Evolutionary conservation across 2,329 filamentous ascomycete species (phyloP), one percentile per base, ranked within the genome.

Genomic region (Knoxdaviesia capensis): DNA sequence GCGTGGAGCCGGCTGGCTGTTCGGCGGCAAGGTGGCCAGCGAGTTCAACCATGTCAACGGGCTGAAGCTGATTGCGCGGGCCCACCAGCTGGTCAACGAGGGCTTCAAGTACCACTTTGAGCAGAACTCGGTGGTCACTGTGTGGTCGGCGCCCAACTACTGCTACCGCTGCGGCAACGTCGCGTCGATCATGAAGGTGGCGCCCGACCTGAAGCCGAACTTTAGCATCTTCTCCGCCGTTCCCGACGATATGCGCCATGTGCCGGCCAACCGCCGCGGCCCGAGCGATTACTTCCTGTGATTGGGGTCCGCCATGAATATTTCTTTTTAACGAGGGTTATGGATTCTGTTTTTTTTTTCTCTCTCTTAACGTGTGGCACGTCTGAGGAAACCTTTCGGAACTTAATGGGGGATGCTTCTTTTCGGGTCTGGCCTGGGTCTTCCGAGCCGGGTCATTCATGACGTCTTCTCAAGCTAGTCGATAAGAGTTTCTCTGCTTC

Each of bases 51-150:
- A 94, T 54, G 87, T 98, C 52, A 98, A 98, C 58, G 84, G 80
- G 46, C 82, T 98, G 67, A 90, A 81, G 48, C 82, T 96, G 53
- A 98, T 98, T 54, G 73, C 94, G 31, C 80, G 90, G 40, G 90
- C 90, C n/a, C 90, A 98, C 60, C 90, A 98, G 62, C 71, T 98
- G 2, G 94, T 94, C 51, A 93, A 98, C 53, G 90, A 98, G 62
- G 90, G 90, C 4, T 98, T 93, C 61, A 94, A 98, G 74, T 96
- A 92, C 58, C 88, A 96, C 57, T 96, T 96, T 61, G 71, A 80
- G 42, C 83, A 94, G 57, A 88, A 90, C 62, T 92, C 92, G 8
- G 87, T 94, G 36, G 87, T 94, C 11, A 98, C 90, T 0, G 90
- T 98, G 28, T 98, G 90, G 90, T 94, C 86, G 45, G 90, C 90